phyloP scores from a whole-genome alignment of 2,329 filamentous ascomycete species.

The Stromatinia cepivora region DNA sequence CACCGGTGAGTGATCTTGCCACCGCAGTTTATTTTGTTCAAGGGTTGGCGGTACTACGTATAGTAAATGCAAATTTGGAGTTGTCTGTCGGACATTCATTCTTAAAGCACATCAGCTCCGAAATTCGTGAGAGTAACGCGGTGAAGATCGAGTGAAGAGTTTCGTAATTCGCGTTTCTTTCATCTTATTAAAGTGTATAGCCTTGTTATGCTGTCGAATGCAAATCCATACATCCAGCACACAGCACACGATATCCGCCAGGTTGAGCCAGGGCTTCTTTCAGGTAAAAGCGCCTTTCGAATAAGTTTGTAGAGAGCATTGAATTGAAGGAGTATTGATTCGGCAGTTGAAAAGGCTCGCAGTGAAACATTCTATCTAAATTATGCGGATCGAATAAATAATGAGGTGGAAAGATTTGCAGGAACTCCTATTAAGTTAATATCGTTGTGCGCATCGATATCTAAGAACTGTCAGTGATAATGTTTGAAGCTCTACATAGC shows the following conservation, averaged over 20 bases:
- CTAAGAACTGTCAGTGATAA: conserved; percentile 10
- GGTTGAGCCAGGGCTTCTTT: background rate
- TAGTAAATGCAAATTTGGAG: background rate
- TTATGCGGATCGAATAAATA: background rate
- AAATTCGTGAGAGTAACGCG: background rate
- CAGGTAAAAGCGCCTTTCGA: background rate
- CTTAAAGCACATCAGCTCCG: background rate
- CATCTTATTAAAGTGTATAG: background rate
- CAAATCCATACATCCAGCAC: background rate
- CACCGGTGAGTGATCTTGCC: background rate
- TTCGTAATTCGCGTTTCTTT: background rate
- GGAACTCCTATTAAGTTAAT: background rate
- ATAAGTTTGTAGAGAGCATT: background rate
- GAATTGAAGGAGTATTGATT: background rate
- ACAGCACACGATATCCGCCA: background rate
- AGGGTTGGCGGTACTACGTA: background rate
- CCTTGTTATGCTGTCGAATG: background rate
- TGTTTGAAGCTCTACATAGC: background rate
- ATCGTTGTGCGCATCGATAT: conserved; percentile 1
- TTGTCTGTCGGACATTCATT: background rate
- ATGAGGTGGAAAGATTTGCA: background rate
- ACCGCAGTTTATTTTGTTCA: background rate
- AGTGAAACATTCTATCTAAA: background rate
- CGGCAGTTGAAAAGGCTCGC: background rate
- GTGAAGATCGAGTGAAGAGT: background rate